Evolutionary conservation across 306 rosid species (phyloP), one percentile per base, ranked within the genome.

Genomic region (Quercus parvula): DNA sequence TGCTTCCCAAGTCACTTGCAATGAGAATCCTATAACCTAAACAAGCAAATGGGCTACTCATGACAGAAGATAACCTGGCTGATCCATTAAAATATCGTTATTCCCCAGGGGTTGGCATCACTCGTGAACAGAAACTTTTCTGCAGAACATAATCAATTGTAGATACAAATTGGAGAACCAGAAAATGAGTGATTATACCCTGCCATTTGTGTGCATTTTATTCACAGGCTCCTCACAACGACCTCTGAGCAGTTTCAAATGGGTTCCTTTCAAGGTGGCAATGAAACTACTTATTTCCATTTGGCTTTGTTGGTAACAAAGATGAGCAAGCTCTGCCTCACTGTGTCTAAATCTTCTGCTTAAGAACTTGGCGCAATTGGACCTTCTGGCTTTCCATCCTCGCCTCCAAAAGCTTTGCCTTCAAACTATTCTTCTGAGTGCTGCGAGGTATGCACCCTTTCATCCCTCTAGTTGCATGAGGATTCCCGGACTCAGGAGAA

Each of bases 331-430:
- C 78, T 76, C 61, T 70, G 79, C 73, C 75, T 73, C 58, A 14
- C 79, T 77, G 77, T 77, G 72, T 75, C 87, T 89, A 91, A 77
- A 85, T 89, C 89, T 92, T 94, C 83, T 94, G 95, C 75, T 91
- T 91, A 61, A 94, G 97, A 74, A 92, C 97, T 38, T 94, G 95
- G 77, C 97, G 95, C 81, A 94, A 78, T 72, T 92, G 97, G 66
- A 92, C 81, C 78, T 91, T 94, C 81, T 92, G 94, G 83, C 87
- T 87, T 78, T 91, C 98, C 84, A 89, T 85, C 83, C 98, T 92
- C 44, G 98, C 97, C 88, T 94, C 98, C 81, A 94, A 28, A 61
- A 94, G 94, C 87, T 86, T 90, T 27, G 94, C 86, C 88, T 92
- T 94, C 88, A 94, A 88, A 82, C 97, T 92, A 77, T 85, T 87